A percentile compares a stretch with the other conserved stretches of the same genome.
phyloP scores from a whole-genome alignment of 495 filamentous ascomycete genomes.

The Penicillium ochrochloron region DNA sequence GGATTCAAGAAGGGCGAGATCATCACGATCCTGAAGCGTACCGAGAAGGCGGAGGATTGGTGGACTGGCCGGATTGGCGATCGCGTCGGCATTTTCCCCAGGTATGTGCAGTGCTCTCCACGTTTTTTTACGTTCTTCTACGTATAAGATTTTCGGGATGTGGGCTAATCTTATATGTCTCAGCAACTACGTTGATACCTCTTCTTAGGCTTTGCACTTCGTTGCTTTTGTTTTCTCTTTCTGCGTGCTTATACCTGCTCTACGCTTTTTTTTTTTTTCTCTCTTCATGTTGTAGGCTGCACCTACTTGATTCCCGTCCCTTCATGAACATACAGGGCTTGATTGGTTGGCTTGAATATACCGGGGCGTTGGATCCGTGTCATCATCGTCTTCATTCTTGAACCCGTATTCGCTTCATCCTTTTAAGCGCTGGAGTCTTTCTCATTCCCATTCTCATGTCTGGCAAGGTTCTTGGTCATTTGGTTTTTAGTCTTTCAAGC shows the following conservation, averaged over 20 bases:
- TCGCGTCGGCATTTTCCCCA: constrained; percentile 67
- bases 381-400: constrained; percentile 10
- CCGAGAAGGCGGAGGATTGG: constrained; percentile 94
- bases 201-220: constrained; percentile 28
- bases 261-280: constrained; percentile 10
- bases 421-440: constrained; percentile 31
- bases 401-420: constrained; percentile 19
- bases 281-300: neutral
- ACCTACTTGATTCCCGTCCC: constrained; percentile 7
- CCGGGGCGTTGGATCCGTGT: constrained; percentile 21
- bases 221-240: neutral
- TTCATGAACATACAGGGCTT: constrained; percentile 21
- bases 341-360: constrained; percentile 22
- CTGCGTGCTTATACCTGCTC: constrained; percentile 17
- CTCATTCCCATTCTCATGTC: constrained; percentile 24
- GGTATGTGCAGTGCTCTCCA: constrained; percentile 34
- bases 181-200: constrained; percentile 52
- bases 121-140: neutral
- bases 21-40: constrained; percentile 96
- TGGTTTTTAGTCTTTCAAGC: constrained; percentile 7
- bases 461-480: constrained; percentile 6
- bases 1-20: constrained; percentile 97
- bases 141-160: neutral
- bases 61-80: constrained; percentile 70
- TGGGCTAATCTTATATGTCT: constrained; percentile 13